Base-by-base conservation (phyloP, 2,329 filamentous ascomycete species). In the Paradendryphiella salina region DNA sequence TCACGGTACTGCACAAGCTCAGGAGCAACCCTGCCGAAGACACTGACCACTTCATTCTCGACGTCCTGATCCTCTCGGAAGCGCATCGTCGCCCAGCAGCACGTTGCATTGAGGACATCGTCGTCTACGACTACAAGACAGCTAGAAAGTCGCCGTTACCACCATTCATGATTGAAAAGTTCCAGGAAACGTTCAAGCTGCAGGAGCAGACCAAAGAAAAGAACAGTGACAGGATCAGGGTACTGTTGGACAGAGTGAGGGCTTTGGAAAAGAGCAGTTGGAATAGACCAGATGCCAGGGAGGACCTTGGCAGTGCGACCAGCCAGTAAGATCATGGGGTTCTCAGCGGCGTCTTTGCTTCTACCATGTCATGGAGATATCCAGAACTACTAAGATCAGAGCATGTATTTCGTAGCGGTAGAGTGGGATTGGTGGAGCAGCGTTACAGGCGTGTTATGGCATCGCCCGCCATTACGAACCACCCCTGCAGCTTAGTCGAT, bases 1-100 rank as follows among this genome's bases (percentile, higher is more conserved):
- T 96, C 55, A 90, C 88, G 0, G 89, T 94, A 15, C 87, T 93
- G 63, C 90, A 96, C 75, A 92, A 87, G 69, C 81, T 96, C 10
- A 75, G 80, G 2, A 70, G 74, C 18, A 72, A 79, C 50, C 86
- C 85, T 3, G 70, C 73, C 41, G 68, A 69, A 35, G 64, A 71
- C 7, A 76, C 75, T 5, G 79, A 81, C 51, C 80, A 82, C 15
- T 82, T 93, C 56, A 71, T 82, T 45, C 74, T 85, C 17, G 80
- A 85, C 54, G 83, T 82, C 3, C 59, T 85, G 52, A 84, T 96
- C 41, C 69, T 96, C 13, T 95, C 90, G 0, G 89, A 96, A 70
- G 77, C 79, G 32, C 85, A 89, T 63, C 85, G 86, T 64, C 80
- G 91, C 15, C 78, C 84, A 11, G 88, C 89, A 7, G 90, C 91